Conservation (phyloP, 495 filamentous ascomycete genomes). For the Niebla homalea region DNA sequence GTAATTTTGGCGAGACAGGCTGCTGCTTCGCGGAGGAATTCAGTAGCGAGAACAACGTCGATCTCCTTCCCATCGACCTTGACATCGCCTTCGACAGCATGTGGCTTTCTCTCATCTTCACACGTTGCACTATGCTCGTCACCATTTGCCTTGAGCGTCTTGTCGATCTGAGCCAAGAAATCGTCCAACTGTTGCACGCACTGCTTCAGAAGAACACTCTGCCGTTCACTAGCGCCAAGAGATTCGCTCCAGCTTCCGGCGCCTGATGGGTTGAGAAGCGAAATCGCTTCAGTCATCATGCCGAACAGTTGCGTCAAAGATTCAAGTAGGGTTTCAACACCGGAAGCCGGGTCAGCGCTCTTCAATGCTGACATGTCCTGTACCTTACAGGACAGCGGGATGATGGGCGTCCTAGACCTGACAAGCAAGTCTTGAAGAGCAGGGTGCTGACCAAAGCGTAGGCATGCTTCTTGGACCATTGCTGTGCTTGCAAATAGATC, state of each 20-base stretch:
- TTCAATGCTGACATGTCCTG: constrained; percentile 1
- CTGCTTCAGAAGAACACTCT: constrained; percentile 62
- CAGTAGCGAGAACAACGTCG: constrained; percentile 90
- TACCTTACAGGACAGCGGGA: constrained; percentile 57
- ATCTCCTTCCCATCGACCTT: constrained; percentile 26
- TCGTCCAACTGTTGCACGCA: constrained; percentile 55
- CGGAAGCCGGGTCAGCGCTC: constrained; percentile 34
- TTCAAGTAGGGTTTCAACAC: constrained; percentile 54
- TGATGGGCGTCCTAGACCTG: constrained; percentile 20
- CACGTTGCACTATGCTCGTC: neutral
- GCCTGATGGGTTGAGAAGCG: constrained; percentile 16
- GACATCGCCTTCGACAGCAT: constrained; percentile 20
- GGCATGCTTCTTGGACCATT: neutral
- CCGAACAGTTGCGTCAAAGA: constrained; percentile 55
- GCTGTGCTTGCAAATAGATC: constrained; percentile 13
- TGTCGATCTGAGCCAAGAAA: constrained; percentile 40
- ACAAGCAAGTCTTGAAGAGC: neutral
- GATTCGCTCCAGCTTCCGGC: constrained; percentile 59
- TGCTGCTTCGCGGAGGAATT: constrained; percentile 73
- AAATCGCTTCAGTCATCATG: constrained; percentile 51
- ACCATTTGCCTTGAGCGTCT: too few species aligned
- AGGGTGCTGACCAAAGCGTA: neutral
- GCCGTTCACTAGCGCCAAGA: constrained; percentile 79
- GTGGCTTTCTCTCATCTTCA: constrained; percentile 12
- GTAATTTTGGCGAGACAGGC: constrained; percentile 73